Conservation (phyloP, 2,329 filamentous ascomycete genomes). For the Xylariaceae sp. region DNA sequence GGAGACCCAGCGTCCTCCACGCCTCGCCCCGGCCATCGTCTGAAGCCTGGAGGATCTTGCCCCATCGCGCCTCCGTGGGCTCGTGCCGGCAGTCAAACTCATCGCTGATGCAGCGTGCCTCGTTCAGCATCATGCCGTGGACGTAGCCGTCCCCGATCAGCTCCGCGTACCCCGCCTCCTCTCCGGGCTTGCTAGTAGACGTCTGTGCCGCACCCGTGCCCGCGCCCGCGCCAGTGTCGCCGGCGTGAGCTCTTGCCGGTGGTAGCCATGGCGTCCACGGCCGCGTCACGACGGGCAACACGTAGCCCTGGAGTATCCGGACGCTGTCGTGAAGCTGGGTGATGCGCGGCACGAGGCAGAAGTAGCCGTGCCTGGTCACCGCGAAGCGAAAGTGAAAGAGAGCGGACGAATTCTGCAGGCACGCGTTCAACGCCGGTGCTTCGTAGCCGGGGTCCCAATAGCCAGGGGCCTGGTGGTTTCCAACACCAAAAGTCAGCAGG, state of each 20-base stretch:
- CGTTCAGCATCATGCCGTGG: slow-evolving; percentile 18
- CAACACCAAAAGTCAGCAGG: no score
- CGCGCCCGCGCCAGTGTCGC: background rate
- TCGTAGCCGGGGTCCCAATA: no score
- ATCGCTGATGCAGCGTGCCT: slow-evolving; percentile 16
- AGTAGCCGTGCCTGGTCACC: slow-evolving; percentile 15
- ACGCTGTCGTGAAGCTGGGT: slow-evolving; percentile 10
- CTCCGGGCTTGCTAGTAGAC: no score
- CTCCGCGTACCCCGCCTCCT: slow-evolving; percentile 10
- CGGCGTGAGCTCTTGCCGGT: background rate
- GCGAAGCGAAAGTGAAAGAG: slow-evolving; percentile 14
- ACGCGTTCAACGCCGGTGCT: slow-evolving; percentile 4
- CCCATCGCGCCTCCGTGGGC: slow-evolving; percentile 9
- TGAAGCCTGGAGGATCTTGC: slow-evolving; percentile 7
- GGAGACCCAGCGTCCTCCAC: slow-evolving; percentile 12
- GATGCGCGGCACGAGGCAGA: slow-evolving; percentile 14
- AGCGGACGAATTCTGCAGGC: slow-evolving; percentile 10
- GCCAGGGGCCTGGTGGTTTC: no score
- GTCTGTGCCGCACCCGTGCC: no score
- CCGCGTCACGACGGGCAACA: slow-evolving; percentile 7
- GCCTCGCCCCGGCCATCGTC: slow-evolving; percentile 9
- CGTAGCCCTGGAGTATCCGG: slow-evolving; percentile 12
- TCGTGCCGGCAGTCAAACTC: slow-evolving; percentile 14
- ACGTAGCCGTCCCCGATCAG: slow-evolving; percentile 17
- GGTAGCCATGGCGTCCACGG: slow-evolving; percentile 1